Evolutionary conservation across 805 yeast genomes (phyloP), one percentile per base, ranked within the genome.

Genomic region (Schizosaccharomyces octosporus): DNA sequence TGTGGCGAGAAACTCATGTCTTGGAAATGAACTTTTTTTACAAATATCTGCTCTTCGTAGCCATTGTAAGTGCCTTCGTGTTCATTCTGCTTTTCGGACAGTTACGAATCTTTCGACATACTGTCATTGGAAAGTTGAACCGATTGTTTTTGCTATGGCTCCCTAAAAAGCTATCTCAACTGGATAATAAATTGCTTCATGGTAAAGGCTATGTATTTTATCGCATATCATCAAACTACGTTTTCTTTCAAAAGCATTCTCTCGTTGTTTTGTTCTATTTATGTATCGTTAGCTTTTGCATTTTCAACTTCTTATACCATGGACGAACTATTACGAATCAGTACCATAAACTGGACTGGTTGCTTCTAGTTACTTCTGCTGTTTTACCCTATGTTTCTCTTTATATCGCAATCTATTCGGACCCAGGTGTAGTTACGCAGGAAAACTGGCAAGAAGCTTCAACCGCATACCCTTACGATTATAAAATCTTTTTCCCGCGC

Each of bases 401-500:
- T 36, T 63, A 65, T 1, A 60, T 67, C 24, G 68, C 72, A 4
- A 70, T 69, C 15, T 65, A 68, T 51, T 68, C 75, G 4, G 72
- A 73, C 61, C 77, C 77, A 0, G 78, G 77, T 5, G 41, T n/a
- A 4, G 66, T 73, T 58, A 71, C 66, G 5, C 60, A 60, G 13
- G 59, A 62, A 4, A 70, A 69, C 62, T 70, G 69, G 54, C 58
- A 61, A 21, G 63, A 62, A 59, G 68, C 64, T 9, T 51, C 69
- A 43, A 59, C 55, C 7, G 48, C 62, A 42, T 76, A 73, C 65
- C 66, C 67, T 1, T 75, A 71, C 65, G 86, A 84, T 67, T 71
- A 74, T 27, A 68, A 84, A 45, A 74, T 84, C 27, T 84, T 76
- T 69, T 76, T 79, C 67, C 72, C 70, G 15, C 29, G 41, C n/a